Conservation (phyloP, 2,329 filamentous ascomycete species). For the Chalaropsis thielavioides region DNA sequence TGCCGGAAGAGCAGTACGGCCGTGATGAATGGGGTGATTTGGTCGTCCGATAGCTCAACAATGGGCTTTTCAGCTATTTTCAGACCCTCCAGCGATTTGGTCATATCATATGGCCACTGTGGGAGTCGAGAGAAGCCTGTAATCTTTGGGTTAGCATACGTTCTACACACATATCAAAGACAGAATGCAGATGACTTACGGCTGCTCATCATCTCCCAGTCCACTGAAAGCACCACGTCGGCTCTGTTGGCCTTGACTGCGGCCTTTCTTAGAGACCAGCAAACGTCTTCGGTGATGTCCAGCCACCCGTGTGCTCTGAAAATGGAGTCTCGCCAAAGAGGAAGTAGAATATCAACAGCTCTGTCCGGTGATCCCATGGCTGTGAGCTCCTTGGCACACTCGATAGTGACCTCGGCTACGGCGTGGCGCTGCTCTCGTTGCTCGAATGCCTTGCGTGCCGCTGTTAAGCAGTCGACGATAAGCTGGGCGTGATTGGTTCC, state of each 20-base stretch:
- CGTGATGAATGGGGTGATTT: conserved; percentile 38
- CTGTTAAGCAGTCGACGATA: conserved; percentile 38
- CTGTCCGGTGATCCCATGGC: conserved; percentile 37
- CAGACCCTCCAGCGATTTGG: conserved; percentile 40
- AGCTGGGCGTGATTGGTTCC: conserved; percentile 42
- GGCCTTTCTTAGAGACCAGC: conserved; percentile 45
- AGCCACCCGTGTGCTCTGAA: conserved; percentile 48
- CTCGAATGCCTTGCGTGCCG: conserved; percentile 40
- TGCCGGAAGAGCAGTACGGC: conserved; percentile 44
- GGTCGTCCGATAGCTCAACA: conserved; percentile 37
- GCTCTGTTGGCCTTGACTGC: conserved; percentile 38
- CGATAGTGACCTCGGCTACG: conserved; percentile 41
- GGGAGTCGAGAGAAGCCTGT: conserved; percentile 39
- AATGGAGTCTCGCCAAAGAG: conserved; percentile 42
- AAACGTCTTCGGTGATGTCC: conserved; percentile 43
- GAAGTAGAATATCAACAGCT: conserved; percentile 38
- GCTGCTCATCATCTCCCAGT: conserved; percentile 49
- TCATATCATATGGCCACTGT: conserved; percentile 48
- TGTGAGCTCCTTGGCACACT: conserved; percentile 42
- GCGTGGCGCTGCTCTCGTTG: conserved; percentile 38
- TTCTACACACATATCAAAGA: neutral
- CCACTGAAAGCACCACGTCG: conserved; percentile 44
- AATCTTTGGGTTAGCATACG: conserved; percentile 2
- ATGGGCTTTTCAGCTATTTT: conserved; percentile 31
- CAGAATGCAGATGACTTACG: conserved; percentile 30